Evolutionary conservation across 2,329 filamentous ascomycete genomes (phyloP).

Genomic region (Neopestalotiopsis clavispora): DNA sequence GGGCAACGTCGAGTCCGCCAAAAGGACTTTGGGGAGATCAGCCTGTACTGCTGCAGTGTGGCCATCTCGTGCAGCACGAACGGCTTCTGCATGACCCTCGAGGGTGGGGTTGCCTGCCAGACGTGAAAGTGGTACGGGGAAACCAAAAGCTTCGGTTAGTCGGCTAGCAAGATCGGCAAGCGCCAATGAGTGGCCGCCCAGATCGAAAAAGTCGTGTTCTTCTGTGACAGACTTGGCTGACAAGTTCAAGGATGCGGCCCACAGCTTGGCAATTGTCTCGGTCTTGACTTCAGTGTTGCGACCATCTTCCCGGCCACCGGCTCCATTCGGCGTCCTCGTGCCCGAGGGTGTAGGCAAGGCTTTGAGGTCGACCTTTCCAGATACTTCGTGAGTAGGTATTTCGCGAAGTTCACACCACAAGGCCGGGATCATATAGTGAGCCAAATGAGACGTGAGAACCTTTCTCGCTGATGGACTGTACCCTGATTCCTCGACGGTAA

Average conservation of each 20-base stretch:
- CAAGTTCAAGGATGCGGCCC: slow-evolving; percentile 74
- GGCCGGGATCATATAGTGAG: slow-evolving; percentile 83
- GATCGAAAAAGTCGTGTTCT: slow-evolving; percentile 80
- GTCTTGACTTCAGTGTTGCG: slow-evolving; percentile 68
- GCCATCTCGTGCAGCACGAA: slow-evolving; percentile 73
- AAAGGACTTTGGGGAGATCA: slow-evolving; percentile 72
- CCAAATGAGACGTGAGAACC: slow-evolving; percentile 68
- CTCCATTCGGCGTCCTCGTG: slow-evolving; percentile 53
- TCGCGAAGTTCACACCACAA: slow-evolving; percentile 76
- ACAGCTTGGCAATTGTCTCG: slow-evolving; percentile 71
- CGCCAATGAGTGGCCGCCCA: slow-evolving; percentile 78
- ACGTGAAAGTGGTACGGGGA: slow-evolving; percentile 72
- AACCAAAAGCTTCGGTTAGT: slow-evolving; percentile 72
- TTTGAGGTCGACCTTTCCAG: slow-evolving; percentile 79
- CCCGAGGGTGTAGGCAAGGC: slow-evolving; percentile 64
- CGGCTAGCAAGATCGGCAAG: slow-evolving; percentile 79
- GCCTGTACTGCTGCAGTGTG: slow-evolving; percentile 77
- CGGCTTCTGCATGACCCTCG: slow-evolving; percentile 72
- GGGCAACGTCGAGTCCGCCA: slow-evolving; percentile 69
- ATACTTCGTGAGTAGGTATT: slow-evolving; percentile 77
- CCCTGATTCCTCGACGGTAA: slow-evolving; percentile 72
- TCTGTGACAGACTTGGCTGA: slow-evolving; percentile 60
- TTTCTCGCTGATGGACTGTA: slow-evolving; percentile 73
- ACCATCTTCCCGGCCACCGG: slow-evolving; percentile 48
- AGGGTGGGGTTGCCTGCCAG: slow-evolving; percentile 75